Evolutionary conservation across 495 filamentous ascomycete species (phyloP).

Genomic region (Platismatia glauca): DNA sequence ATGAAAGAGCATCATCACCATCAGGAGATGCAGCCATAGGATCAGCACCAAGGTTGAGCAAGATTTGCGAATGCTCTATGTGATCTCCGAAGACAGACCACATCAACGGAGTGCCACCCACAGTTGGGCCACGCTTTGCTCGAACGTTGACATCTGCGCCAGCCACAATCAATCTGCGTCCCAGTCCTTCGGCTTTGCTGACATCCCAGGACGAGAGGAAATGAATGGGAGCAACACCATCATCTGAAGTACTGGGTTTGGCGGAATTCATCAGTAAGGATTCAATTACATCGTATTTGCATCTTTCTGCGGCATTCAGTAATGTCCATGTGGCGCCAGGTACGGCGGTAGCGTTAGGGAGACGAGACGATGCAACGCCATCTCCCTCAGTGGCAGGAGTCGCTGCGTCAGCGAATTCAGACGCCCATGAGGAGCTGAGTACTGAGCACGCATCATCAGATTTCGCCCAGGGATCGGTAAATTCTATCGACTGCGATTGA

Average conservation of each 20-base stretch:
- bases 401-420: constrained; percentile 1
- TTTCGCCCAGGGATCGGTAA: neutral
- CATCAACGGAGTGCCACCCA: constrained; percentile 28
- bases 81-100: constrained; percentile 25
- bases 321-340: constrained; percentile 10
- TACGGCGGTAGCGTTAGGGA: neutral
- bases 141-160: constrained; percentile 28
- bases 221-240: constrained; percentile 25
- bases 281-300: constrained; percentile 20
- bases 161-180: constrained; percentile 23
- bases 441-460: constrained; percentile 7
- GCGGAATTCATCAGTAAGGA: constrained; percentile 8
- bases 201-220: constrained; percentile 24
- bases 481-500: neutral
- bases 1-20: constrained; percentile 23
- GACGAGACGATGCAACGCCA: neutral
- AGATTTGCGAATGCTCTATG: constrained; percentile 20
- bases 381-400: neutral
- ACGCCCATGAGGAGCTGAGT: constrained; percentile 15
- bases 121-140: constrained; percentile 20
- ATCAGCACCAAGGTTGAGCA: constrained; percentile 24
- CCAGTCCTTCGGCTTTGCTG: constrained; percentile 18
- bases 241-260: constrained; percentile 18
- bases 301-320: constrained; percentile 23
- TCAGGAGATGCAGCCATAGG: constrained; percentile 16